Evolutionary conservation across 1,139 yeast species (phyloP), one percentile per base, ranked within the genome.

Genomic region (Yamadazyma blattariae): DNA sequence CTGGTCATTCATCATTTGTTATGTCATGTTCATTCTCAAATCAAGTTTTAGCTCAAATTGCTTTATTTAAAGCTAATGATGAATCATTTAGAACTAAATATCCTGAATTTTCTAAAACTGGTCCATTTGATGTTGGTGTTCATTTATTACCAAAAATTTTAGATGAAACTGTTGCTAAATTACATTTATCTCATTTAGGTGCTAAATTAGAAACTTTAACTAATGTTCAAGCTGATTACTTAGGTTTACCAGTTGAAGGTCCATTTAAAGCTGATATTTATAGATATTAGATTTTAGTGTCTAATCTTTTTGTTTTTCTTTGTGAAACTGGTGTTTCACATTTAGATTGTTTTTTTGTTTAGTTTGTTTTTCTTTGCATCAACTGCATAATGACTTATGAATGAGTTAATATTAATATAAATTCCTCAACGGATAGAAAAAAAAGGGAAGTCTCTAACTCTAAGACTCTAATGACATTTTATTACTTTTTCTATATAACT

Each of bases 21-120:
- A 92, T 92, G 99, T 90, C 97, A 48, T 92, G 98, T 79, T 92
- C 98, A 42, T 92, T 92, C 95, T 88, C 97, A 57, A 92, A 92
- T 86, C 99, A 92, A 77, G 98, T 92, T 50, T 80, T 92, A 67
- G 99, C 99, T 57, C 99, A 92, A 79, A 90, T 94, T 61, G 99
- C 98, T 60, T 79, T 92, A 64, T 92, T 77, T 95, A 92, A 90
- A 71, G 82, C 95, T 58, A 64, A 84, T 47, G 90, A 92, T 72
- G 74, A 67, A 46, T 80, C 64, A 48, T 92, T 92, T 88, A 85
- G 88, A 73, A 58, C 75, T 50, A 67, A 82, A 66, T 83, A 69
- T 74, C 85, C 89, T 50, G 97, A 90, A 79, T 92, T 92, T 68
- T 78, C 87, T 64, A 87, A 86, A 77, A 79, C 94, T 53, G 96